Percentiles rank a stretch among this genome's conserved stretches.
Conservation (phyloP, 805 yeast genomes). For the Metschnikowia cerradonensis region DNA sequence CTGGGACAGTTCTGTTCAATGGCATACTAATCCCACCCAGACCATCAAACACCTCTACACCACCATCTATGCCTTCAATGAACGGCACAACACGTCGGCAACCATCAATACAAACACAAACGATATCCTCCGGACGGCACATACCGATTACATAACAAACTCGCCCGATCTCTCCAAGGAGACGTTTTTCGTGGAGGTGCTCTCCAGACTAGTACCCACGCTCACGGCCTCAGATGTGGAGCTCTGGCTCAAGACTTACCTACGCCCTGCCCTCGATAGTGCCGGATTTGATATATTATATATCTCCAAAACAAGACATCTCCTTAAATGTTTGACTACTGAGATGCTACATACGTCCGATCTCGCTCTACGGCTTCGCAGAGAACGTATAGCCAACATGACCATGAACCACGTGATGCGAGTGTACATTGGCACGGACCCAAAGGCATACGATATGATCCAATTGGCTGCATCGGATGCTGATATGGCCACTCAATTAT, state of each 20-base stretch:
- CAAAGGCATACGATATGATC: slow-evolving; percentile 16
- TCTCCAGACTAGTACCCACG: slow-evolving; percentile 31
- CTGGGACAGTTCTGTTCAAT: slow-evolving; percentile 13
- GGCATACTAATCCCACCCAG: slow-evolving; percentile 9
- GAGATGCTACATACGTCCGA: slow-evolving; percentile 21
- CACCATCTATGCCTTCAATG: slow-evolving; percentile 15
- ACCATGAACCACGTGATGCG: slow-evolving; percentile 25
- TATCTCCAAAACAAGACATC: slow-evolving; percentile 28
- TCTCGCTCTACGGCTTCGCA: slow-evolving; percentile 14
- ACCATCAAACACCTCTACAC: slow-evolving; percentile 12
- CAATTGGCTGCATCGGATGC: slow-evolving; percentile 13
- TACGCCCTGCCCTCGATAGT: slow-evolving; percentile 53
- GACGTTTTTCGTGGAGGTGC: slow-evolving; percentile 34
- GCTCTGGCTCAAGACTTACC: slow-evolving; percentile 48
- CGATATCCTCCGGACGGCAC: slow-evolving; percentile 34
- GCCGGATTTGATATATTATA: slow-evolving; percentile 47
- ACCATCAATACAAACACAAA: slow-evolving; percentile 28
- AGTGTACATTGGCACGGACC: slow-evolving; percentile 22
- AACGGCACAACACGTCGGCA: slow-evolving; percentile 34
- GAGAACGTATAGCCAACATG: slow-evolving; percentile 20
- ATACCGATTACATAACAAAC: slow-evolving; percentile 28
- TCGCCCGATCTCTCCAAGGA: slow-evolving; percentile 30
- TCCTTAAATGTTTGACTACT: slow-evolving; percentile 22
- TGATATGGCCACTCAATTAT: slow-evolving; percentile 27
- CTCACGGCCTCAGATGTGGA: slow-evolving; percentile 26